Conservation (phyloP, 164 flowering plant genomes). For the Chloranthus sessilifolius region DNA sequence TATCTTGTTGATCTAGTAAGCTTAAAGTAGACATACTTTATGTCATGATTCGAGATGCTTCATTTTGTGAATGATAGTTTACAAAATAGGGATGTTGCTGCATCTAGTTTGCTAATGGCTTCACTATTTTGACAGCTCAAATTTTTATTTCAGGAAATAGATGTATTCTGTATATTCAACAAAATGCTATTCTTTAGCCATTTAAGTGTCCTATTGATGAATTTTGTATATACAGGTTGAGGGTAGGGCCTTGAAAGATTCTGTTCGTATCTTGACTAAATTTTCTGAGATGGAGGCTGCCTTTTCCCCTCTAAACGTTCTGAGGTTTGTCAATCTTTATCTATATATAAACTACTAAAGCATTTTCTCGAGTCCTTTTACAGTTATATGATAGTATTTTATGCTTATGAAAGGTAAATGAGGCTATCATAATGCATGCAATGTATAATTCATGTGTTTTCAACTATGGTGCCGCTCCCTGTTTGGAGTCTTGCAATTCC, state of each 20-base stretch:
- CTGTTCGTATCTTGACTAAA: constrained; percentile 66
- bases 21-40: neutral
- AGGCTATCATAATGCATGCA: neutral
- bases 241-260: constrained; percentile 77
- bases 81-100: neutral
- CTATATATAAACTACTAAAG: neutral
- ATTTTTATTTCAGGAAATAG: neutral
- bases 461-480: neutral
- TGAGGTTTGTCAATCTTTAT: constrained; percentile 46
- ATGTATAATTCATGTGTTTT: neutral
- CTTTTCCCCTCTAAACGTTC: constrained; percentile 43
- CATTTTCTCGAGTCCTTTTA: constrained; percentile 1
- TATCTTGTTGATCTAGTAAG: neutral
- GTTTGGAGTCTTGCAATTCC: neutral
- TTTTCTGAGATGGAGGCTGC: constrained; percentile 69
- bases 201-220: neutral
- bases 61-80: neutral
- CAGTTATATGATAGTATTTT: neutral
- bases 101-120: neutral
- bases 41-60: neutral
- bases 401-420: neutral
- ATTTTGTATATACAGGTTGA: constrained; percentile 40
- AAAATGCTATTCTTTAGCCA: too few relatives aligned
- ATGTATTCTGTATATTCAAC: neutral
- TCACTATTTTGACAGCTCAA: neutral